Base-by-base conservation (phyloP, 306 rosid genomes). In the Cucurbita maxima region DNA sequence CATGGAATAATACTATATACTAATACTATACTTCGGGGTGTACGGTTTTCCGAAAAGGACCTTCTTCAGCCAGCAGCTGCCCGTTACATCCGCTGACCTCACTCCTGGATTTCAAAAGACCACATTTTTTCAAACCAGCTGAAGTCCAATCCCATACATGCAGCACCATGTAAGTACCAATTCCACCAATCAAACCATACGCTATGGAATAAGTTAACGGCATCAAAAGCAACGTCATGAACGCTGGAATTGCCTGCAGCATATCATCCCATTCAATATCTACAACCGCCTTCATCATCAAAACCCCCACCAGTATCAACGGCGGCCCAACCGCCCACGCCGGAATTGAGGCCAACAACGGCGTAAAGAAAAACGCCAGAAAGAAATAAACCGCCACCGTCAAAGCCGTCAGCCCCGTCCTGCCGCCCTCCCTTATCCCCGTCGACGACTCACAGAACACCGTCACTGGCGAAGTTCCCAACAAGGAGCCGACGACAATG, bases 281-380 rank as follows among this genome's bases (percentile, higher is more conserved):
- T 73, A 89, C 96, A 74, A 95, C 96, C 2, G 99, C 86, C 38
- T 81, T 89, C 97, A 95, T 95, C 99, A 95, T 95, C 83, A 95
- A 20, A 37, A 95, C 99, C 0, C 99, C 99, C 18, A 95, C 99
- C 71, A 95, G 43, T 20, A 95, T 91, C 88, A 95, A 53, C 79
- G 99, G 99, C 36, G 99, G 97, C 4, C 99, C 99, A 75, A 95
- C 99, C 73, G 99, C 99, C 99, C 99, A 95, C 4, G 96, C 88
- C 34, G 99, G 99, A 44, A 95, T 95, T 18, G 99, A 91, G 22
- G 99, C 99, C 84, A 95, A 25, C 73, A 95, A 54, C 81, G 99
- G 99, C 74, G 99, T 95, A 54, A 95, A 86, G 79, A 95, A 95
- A 16, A 95, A 82, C 7, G 99, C 91, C 58, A 86, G 4, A 0